Conservation (phyloP, 768 basidiomycete species). For the Russula dissimulans region DNA sequence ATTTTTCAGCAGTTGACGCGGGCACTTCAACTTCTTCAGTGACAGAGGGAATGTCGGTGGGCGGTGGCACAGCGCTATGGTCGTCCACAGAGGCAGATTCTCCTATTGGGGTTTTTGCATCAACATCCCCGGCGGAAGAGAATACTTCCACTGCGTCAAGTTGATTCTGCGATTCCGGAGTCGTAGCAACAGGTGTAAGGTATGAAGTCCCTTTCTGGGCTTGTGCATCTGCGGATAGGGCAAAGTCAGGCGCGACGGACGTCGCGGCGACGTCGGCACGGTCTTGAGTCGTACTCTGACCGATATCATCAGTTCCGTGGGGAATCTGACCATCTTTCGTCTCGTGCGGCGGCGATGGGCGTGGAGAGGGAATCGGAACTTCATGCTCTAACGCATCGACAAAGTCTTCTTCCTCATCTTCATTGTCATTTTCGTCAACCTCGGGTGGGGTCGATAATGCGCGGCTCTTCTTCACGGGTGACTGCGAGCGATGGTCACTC, state of each 20-base stretch:
- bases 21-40: background rate
- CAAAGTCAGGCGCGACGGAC: background rate
- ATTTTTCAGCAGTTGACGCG: background rate
- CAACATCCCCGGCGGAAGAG: background rate
- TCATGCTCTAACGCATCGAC: conserved; percentile 9
- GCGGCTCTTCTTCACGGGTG: conserved; percentile 72
- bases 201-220: background rate
- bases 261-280: background rate
- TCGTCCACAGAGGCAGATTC: background rate
- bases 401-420: conserved; percentile 10
- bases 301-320: conserved; percentile 69
- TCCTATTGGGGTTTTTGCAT: background rate
- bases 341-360: conserved; percentile 60
- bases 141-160: background rate
- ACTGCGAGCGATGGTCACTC: conserved; percentile 45
- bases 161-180: conserved; percentile 2
- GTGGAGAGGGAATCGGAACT: conserved; percentile 26
- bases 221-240: conserved; percentile 27
- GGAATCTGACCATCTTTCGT: conserved; percentile 73
- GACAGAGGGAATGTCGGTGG: background rate
- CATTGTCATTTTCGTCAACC: conserved; percentile 50
- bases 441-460: conserved; percentile 40
- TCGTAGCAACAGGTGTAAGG: background rate
- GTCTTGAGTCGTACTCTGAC: conserved; percentile 25
- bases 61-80: background rate